Conservation (phyloP, 768 basidiomycete genomes). For the Boletus subcaerulescens region DNA sequence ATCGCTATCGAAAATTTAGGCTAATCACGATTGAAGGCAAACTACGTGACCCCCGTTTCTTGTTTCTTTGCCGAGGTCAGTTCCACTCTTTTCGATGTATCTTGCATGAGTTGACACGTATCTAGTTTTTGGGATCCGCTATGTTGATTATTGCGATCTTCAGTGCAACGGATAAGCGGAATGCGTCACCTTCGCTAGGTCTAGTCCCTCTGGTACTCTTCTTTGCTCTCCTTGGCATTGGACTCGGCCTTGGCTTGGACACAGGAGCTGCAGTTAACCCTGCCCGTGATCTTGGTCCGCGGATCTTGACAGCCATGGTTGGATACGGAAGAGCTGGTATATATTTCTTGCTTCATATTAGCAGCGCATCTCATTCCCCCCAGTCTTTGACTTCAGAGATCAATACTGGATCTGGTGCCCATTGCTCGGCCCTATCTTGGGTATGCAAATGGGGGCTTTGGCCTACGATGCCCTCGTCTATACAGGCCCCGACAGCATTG, state of each 20-base stretch:
- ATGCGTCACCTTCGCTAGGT: slow-evolving; percentile 46
- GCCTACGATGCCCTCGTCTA: slow-evolving; percentile 60
- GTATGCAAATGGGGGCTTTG: slow-evolving; percentile 51
- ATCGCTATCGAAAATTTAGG: background rate
- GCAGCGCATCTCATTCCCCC: background rate
- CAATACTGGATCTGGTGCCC: slow-evolving; percentile 80
- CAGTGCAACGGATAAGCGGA: slow-evolving; percentile 51
- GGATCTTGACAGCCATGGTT: slow-evolving; percentile 66
- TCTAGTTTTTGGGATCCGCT: slow-evolving; percentile 53
- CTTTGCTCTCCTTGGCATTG: slow-evolving; percentile 57
- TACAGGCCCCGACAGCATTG: slow-evolving; percentile 50
- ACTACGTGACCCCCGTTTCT: slow-evolving; percentile 42
- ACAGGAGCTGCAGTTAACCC: slow-evolving; percentile 69
- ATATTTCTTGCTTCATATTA: slow-evolving; percentile 29
- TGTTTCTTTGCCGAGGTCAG: slow-evolving; percentile 46
- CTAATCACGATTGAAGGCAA: slow-evolving; percentile 30
- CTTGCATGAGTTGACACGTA: background rate
- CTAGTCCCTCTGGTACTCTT: slow-evolving; percentile 56
- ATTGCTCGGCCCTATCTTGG: slow-evolving; percentile 55
- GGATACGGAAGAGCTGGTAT: slow-evolving; percentile 55
- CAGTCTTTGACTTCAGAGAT: slow-evolving; percentile 33
- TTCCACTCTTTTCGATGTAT: background rate
- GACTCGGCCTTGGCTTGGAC: slow-evolving; percentile 56
- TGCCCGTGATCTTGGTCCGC: slow-evolving; percentile 69
- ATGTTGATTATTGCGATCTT: slow-evolving; percentile 55